A percentile compares a stretch with the other conserved stretches of the same genome.
Conservation (phyloP, 352 stramenopile species). For the Thalassiosira mediterranea region DNA sequence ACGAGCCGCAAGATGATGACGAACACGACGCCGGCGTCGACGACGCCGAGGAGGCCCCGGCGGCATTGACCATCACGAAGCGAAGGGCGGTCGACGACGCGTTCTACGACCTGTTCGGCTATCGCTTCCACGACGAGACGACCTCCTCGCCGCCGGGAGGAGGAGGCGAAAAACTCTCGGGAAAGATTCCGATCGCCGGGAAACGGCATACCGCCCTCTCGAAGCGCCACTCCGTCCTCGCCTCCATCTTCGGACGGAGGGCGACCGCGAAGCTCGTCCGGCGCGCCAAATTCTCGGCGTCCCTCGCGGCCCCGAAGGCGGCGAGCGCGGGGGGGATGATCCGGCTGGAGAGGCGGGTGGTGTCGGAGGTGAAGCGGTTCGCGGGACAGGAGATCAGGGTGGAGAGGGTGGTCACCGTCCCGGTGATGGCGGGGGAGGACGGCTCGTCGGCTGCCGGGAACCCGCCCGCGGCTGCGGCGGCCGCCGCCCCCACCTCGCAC, state of each 20-base stretch:
- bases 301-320: conserved; percentile 22
- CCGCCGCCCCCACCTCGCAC: not conserved
- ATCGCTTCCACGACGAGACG: conserved; percentile 42
- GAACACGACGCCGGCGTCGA: conserved; percentile 22
- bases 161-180: no score
- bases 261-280: conserved; percentile 15
- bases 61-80: conserved; percentile 31
- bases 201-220: no score
- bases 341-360: conserved; percentile 37
- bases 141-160: no score
- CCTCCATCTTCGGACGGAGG: conserved; percentile 32
- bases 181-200: no score
- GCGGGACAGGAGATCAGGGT: conserved; percentile 56
- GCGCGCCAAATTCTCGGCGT: conserved; percentile 13
- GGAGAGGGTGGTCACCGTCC: conserved; percentile 41
- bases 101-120: conserved; percentile 77
- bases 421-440: conserved; percentile 22
- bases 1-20: conserved; percentile 29
- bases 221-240: conserved; percentile 30
- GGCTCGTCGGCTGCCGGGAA: not conserved
- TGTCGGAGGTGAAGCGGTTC: conserved; percentile 59
- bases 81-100: conserved; percentile 65
- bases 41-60: not conserved
- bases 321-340: conserved; percentile 31
- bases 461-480: not conserved